These are phyloP conservation scores for Beauveria sp. DNA, from an alignment of 2,329 filamentous ascomycete species.

Conservation along the genomic window DNA sequence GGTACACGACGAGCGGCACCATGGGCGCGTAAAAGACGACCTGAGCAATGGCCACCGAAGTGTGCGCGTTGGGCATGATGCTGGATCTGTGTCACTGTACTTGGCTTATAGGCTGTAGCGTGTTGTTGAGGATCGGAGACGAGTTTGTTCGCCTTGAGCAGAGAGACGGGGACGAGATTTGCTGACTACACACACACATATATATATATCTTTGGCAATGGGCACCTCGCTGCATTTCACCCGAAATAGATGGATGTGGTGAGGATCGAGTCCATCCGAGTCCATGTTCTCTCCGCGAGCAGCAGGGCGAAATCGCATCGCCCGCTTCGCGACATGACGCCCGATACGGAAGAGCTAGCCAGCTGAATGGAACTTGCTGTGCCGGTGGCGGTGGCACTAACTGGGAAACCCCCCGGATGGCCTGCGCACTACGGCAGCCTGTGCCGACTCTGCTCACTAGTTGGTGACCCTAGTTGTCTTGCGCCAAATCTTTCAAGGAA, in stretches of 20 bases:
- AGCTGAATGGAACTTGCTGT: not conserved
- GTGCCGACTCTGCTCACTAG: too few relatives aligned
- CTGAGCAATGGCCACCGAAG: constrained; percentile 19
- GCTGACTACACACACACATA: too few relatives aligned
- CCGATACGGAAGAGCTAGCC: not conserved
- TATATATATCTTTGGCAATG: not conserved
- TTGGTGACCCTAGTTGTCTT: too few relatives aligned
- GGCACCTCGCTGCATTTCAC: not conserved
- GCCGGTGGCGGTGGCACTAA: not conserved
- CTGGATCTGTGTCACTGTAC: not conserved
- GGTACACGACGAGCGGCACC: constrained; percentile 17
- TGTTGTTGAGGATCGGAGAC: too few relatives aligned
- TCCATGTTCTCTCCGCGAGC: not conserved
- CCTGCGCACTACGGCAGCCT: too few relatives aligned
- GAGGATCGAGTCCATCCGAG: not conserved
- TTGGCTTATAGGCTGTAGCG: too few relatives aligned
- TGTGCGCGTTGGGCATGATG: constrained; percentile 16
- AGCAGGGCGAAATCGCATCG: not conserved
- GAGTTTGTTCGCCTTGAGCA: not conserved
- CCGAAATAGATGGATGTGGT: not conserved
- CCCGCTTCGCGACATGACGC: constrained; percentile 9
- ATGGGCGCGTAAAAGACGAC: constrained; percentile 20
- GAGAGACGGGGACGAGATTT: not conserved
- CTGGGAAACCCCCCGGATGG: not conserved
- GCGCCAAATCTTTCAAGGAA: too few relatives aligned